phyloP scores from a whole-genome alignment of 2,329 filamentous ascomycete species.

The Karstenula rhodostoma region DNA sequence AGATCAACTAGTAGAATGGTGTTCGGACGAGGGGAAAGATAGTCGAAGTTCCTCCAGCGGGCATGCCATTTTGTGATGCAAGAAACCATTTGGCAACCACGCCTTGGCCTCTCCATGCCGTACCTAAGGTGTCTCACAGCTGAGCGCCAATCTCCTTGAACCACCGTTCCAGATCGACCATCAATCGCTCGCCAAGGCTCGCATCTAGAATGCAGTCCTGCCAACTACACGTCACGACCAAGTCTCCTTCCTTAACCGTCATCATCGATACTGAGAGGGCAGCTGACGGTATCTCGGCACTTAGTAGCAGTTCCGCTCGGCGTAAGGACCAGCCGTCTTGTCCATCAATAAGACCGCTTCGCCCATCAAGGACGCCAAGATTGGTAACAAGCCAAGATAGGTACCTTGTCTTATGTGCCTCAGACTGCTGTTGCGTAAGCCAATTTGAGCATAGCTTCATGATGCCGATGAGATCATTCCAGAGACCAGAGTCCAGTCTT shows the following conservation, averaged over 20 bases:
- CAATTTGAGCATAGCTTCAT: background rate
- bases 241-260: background rate
- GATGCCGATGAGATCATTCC: constrained; percentile 1
- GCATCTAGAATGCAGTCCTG: background rate
- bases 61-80: too few relatives aligned
- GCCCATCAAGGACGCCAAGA: constrained; percentile 13
- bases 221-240: constrained; percentile 2
- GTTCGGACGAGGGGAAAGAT: too few relatives aligned
- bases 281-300: constrained; percentile 2
- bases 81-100: too few relatives aligned
- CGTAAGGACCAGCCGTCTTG: background rate
- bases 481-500: background rate
- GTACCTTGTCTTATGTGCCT: background rate
- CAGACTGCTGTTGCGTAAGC: background rate
- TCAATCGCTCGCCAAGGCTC: background rate
- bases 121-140: too few relatives aligned
- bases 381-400: constrained; percentile 14
- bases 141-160: background rate
- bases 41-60: too few relatives aligned
- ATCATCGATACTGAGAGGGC: background rate
- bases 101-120: too few relatives aligned
- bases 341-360: background rate
- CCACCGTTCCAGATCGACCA: background rate
- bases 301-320: background rate
- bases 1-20: too few relatives aligned